These are phyloP conservation scores for Colletotrichum orbiculare DNA, from an alignment of 2,329 filamentous ascomycete species.

Conservation along the genomic window DNA sequence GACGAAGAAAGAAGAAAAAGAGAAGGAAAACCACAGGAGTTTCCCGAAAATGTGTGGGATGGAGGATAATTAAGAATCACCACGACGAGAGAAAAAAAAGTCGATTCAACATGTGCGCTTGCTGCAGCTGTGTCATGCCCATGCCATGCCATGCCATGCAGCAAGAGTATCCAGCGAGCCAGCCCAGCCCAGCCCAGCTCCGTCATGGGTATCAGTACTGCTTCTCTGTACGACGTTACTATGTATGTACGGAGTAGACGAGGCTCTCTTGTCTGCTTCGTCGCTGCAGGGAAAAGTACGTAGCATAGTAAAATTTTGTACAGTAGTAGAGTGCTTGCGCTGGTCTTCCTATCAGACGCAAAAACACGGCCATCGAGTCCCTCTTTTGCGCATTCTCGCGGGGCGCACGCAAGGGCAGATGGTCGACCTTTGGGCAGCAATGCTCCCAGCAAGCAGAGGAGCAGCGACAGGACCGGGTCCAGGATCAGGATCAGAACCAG, in stretches of 20 bases:
- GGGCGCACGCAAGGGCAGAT: slow-evolving; percentile 24
- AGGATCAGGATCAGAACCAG: too few relatives aligned
- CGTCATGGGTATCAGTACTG: neutral
- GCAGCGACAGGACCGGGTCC: too few relatives aligned
- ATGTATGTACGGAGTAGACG: neutral
- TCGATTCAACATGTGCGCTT: slow-evolving; percentile 34
- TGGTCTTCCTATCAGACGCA: slow-evolving; percentile 32
- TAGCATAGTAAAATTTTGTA: slow-evolving; percentile 1
- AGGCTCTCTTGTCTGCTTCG: slow-evolving; percentile 9
- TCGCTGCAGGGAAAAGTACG: slow-evolving; percentile 1
- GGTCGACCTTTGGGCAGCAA: slow-evolving; percentile 38
- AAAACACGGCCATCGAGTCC: slow-evolving; percentile 6
- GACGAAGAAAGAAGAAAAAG: slow-evolving; percentile 22
- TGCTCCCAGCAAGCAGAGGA: slow-evolving; percentile 26
- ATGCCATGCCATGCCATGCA: slow-evolving; percentile 29
- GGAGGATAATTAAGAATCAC: slow-evolving; percentile 27
- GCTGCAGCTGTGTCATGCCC: slow-evolving; percentile 31
- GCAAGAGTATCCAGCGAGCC: slow-evolving; percentile 21
- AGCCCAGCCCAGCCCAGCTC: slow-evolving; percentile 1
- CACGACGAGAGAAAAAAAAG: slow-evolving; percentile 11
- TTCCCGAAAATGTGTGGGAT: slow-evolving; percentile 25
- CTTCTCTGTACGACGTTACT: neutral
- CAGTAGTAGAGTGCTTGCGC: neutral
- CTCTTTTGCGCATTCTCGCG: slow-evolving; percentile 36
- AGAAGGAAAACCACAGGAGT: slow-evolving; percentile 2